Base-by-base conservation (phyloP, 2,329 filamentous ascomycete species). In the Dryadomyces quercivorus region DNA sequence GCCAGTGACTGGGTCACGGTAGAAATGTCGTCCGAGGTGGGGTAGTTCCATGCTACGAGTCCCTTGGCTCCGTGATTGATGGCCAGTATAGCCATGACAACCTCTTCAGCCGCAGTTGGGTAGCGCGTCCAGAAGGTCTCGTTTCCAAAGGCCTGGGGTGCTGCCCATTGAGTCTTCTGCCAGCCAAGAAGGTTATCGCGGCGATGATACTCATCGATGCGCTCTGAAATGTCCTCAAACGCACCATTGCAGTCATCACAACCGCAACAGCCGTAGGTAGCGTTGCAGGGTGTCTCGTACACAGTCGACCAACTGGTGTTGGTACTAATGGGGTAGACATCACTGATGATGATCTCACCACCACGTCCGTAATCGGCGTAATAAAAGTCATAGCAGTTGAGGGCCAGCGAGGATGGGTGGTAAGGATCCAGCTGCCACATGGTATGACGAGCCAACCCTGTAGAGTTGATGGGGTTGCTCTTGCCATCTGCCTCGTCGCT, bases 301-400 rank as follows among this genome's bases (percentile, higher is more conserved):
- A 43, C 38, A 13, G 49, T 51, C 4, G 49, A 51, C 49, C 49
- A 51, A 36, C 38, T 51, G 20, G 49, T 51, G 36, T 51, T 51
- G 49, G 49, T 51, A 36, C 49, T 51, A 12, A 51, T 42, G 20
- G 49, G 49, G 21, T 51, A 51, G 18, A 44, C 49, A 21, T 51
- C 49, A 5, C 9, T 26, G 13, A 51, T 26, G 20, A 51, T 13
- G 13, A 51, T 44, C 38, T 51, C 49, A 10, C 49, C 49, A 10
- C 49, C 49, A 20, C 20, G 20, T 20, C 20, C 49, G 15, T 51
- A 51, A 38, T 51, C 49, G 18, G 36, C 36, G 26, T 51, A 51
- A 36, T 51, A 51, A 21, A 51, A 51, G 38, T 51, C 49, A 20
- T n/a, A n/a, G 38, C 49, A 51, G 38, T 51, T 51, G 38, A 51